phyloP scores from a whole-genome alignment of 805 yeast genomes.

The Kluyveromyces nonfermentans region DNA sequence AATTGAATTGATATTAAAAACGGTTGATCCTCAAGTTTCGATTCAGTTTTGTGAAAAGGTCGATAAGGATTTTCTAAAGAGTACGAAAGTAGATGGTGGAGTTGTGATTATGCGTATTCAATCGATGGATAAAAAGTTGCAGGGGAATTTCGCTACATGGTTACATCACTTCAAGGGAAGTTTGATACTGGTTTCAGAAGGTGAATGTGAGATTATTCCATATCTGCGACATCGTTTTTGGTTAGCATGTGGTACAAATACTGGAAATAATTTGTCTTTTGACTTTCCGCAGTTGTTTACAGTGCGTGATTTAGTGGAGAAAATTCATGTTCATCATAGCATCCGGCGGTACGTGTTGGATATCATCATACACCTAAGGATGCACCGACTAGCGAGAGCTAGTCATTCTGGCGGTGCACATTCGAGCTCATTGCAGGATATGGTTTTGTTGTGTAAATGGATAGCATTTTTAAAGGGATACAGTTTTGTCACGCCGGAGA shows the following conservation, averaged over 20 bases:
- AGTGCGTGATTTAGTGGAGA: background rate
- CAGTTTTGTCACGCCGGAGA: conserved; percentile 41
- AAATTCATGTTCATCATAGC: conserved; percentile 36
- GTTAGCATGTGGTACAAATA: conserved; percentile 17
- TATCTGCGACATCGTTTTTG: conserved; percentile 35
- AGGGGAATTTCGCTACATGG: background rate
- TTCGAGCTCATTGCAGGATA: conserved; percentile 38
- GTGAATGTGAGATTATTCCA: conserved; percentile 5
- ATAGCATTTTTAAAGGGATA: conserved; percentile 32
- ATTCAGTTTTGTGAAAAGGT: background rate
- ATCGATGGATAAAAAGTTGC: background rate
- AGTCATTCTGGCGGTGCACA: conserved; percentile 40
- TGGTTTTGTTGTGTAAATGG: conserved; percentile 33
- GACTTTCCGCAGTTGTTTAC: background rate
- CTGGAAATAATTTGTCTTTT: background rate
- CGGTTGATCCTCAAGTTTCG: background rate
- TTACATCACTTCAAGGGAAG: background rate
- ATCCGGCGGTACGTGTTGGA: conserved; percentile 50
- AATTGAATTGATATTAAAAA: conserved; percentile 2
- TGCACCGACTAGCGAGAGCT: conserved; percentile 42
- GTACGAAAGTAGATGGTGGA: background rate
- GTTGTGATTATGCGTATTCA: background rate
- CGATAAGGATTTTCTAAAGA: background rate
- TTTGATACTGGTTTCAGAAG: conserved; percentile 4
- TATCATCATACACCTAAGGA: conserved; percentile 43